Percentiles rank a stretch among this genome's conserved stretches.
Evolutionary conservation across 1,284 basidiomycete genomes (phyloP).

Genomic region (Pyrrhoderma lamaoense): DNA sequence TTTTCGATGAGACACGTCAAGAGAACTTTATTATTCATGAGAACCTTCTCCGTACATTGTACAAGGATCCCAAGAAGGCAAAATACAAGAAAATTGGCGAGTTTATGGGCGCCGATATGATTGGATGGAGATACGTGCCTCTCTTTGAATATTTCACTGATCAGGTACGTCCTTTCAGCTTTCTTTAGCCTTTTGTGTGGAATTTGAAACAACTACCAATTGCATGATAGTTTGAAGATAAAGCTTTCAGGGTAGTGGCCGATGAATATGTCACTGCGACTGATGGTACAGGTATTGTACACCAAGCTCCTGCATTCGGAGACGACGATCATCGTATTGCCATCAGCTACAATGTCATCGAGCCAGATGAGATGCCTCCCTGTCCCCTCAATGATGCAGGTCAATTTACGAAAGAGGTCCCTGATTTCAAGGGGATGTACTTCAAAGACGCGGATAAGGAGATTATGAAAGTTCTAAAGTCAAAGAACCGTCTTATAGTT

Average conservation of each 20-base stretch:
- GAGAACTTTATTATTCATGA: constrained; percentile 94
- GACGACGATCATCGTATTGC: constrained; percentile 98
- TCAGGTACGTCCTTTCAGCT: constrained; percentile 47
- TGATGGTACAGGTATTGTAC: constrained; percentile 97
- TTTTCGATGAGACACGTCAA: constrained; percentile 85
- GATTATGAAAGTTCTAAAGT: constrained; percentile 89
- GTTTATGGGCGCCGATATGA: constrained; percentile 89
- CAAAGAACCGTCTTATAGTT: constrained; percentile 82
- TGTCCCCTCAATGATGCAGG: constrained; percentile 93
- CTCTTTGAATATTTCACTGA: constrained; percentile 97
- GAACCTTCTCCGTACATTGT: constrained; percentile 79
- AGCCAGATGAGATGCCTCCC: constrained; percentile 87
- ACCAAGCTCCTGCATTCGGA: constrained; percentile 98
- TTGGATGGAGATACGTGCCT: constrained; percentile 94
- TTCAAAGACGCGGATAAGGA: constrained; percentile 95
- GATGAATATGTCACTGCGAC: constrained; percentile 93
- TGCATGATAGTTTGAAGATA: constrained; percentile 70
- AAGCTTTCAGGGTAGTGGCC: constrained; percentile 83
- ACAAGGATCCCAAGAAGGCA: constrained; percentile 97
- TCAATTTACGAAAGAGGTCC: constrained; percentile 81
- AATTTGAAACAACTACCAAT: background rate
- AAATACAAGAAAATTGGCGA: constrained; percentile 89
- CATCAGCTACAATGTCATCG: constrained; percentile 76
- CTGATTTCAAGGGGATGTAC: constrained; percentile 86
- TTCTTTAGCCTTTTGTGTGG: background rate